Base-by-base conservation (phyloP, 768 basidiomycete genomes). In the Amanita thiersii region DNA sequence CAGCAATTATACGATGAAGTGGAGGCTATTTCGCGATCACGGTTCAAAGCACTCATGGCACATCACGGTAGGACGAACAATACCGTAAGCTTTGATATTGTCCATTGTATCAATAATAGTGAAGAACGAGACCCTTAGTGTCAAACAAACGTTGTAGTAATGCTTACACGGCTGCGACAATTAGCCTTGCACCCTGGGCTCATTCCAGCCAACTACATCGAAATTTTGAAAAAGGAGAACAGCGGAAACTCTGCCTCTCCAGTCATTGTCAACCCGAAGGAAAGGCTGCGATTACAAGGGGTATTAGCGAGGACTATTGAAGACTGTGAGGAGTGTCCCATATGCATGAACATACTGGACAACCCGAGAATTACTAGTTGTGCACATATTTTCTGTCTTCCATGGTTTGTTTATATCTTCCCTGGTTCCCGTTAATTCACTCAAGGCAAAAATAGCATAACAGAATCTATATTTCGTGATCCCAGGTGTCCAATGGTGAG, bases 141-240 rank as follows among this genome's bases (percentile, higher is more conserved):
- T 77, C 75, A 79, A 44, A 75, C 76, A 1, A 81, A 82, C 50
- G 77, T 87, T 10, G 59, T 89, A 26, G 81, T 82, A 47, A 78
- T 91, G 72, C 72, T 91, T n/a, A 90, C 87, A 5, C 82, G 90
- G 12, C 66, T 93, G 57, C 77, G 89, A 21, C 90, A 93, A 59
- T 63, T 91, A 14, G 82, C 73, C 12, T 72, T 90, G 18, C 86
- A 92, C 52, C 84, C 88, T 0, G 77, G 75, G 1, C 68, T 93
- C 18, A 63, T 89, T 37, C 89, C 89, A 3, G 47, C 62, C 5
- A 68, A 77, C 46, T 92, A 89, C 52, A 55, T 88, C 8, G 77
- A 85, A 30, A 69, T 82, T 46, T 67, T 89, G 33, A 28, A 37
- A 14, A 6, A 18, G 18, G 12, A 15, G 24, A 19, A 37, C 29